phyloP scores from a whole-genome alignment of 208 protist species.

The Trichomonas gallinae region DNA sequence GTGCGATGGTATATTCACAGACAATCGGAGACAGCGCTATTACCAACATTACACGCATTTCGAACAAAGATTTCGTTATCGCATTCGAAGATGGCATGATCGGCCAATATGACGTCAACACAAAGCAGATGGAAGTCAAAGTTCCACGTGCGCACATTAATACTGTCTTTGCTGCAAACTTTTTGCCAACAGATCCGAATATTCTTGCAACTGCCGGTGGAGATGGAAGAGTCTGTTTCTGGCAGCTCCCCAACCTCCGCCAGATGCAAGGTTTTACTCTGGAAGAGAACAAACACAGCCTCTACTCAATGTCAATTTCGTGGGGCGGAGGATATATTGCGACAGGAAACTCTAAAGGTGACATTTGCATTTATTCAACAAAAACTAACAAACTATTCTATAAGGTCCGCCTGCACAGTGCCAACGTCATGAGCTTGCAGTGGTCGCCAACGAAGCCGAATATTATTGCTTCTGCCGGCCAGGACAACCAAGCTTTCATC shows the following conservation, averaged over 20 bases:
- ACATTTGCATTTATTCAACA: not conserved
- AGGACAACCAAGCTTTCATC: not conserved
- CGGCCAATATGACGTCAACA: not conserved
- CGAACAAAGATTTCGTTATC: not conserved
- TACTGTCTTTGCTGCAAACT: not conserved
- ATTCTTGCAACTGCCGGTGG: not conserved
- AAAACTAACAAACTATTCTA: not conserved
- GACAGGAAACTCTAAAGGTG: not conserved
- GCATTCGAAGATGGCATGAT: not conserved
- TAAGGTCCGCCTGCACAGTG: not conserved
- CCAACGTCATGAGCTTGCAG: not conserved
- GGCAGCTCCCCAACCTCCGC: not conserved
- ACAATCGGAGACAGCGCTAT: not conserved
- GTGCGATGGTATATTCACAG: not conserved
- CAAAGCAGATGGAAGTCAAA: not conserved
- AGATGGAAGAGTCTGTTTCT: not conserved
- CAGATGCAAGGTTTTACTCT: not conserved
- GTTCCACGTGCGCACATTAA: not conserved
- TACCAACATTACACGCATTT: not conserved
- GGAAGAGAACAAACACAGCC: not conserved
- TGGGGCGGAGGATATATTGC: not conserved
- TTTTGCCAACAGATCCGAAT: not conserved
- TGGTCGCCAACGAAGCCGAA: not conserved
- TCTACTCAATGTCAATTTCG: not conserved
- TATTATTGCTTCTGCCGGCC: not conserved